A percentile compares a stretch with the other conserved stretches of the same genome.
Evolutionary conservation across 2,329 filamentous ascomycete species (phyloP).

Genomic region (Penicillium digitatum): DNA sequence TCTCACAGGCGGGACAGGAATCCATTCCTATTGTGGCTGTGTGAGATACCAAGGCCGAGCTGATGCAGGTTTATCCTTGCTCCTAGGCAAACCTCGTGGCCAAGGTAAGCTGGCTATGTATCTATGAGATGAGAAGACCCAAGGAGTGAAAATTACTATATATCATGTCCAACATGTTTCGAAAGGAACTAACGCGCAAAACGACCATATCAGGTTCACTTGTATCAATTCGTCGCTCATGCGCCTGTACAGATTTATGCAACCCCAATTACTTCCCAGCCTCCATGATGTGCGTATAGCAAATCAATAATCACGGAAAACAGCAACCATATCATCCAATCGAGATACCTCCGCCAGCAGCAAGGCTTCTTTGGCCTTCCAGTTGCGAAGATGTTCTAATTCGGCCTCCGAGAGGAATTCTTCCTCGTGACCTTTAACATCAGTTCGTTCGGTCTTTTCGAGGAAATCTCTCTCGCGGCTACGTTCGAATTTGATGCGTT

Average conservation of each 20-base stretch:
- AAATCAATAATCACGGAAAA: slow-evolving; percentile 70
- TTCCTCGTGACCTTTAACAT: slow-evolving; percentile 80
- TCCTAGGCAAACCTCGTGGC: neutral
- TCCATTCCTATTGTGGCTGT: neutral
- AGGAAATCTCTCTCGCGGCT: slow-evolving; percentile 68
- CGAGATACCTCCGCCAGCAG: slow-evolving; percentile 74
- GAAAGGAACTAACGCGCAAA: neutral
- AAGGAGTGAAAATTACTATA: neutral
- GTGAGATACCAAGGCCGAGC: neutral
- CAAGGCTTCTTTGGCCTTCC: slow-evolving; percentile 61
- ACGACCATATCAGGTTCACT: neutral
- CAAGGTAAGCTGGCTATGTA: neutral
- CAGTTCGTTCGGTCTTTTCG: slow-evolving; percentile 75
- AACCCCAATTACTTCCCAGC: neutral
- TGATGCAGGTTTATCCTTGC: no score
- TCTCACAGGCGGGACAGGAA: neutral
- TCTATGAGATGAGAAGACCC: neutral
- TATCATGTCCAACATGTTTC: neutral
- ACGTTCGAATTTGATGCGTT: slow-evolving; percentile 74
- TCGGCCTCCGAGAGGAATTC: slow-evolving; percentile 73
- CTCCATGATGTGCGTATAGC: neutral
- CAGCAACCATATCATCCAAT: slow-evolving; percentile 78
- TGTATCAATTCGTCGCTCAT: slow-evolving; percentile 7
- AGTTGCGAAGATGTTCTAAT: slow-evolving; percentile 62
- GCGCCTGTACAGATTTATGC: slow-evolving; percentile 6